These are phyloP conservation scores for Spinacia oleracea DNA, from an alignment of 179 eudicot species.

Conservation along the genomic window DNA sequence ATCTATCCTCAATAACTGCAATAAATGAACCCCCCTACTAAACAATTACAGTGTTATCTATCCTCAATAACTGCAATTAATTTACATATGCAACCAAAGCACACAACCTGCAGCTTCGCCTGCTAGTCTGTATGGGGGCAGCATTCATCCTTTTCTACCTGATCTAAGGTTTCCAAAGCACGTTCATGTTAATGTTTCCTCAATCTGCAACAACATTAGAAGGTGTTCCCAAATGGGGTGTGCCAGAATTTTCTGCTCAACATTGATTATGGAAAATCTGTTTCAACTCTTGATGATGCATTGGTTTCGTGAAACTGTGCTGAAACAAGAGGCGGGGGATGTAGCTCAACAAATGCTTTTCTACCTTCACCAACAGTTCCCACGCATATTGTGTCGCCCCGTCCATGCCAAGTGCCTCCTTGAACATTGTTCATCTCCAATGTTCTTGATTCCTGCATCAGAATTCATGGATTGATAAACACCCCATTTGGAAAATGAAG, in stretches of 20 bases:
- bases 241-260: constrained; percentile 19
- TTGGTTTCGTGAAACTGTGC: constrained; percentile 35
- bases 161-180: background rate
- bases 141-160: background rate
- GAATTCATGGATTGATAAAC: background rate
- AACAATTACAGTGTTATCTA: too few relatives aligned
- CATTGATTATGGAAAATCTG: constrained; percentile 10
- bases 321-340: constrained; percentile 55
- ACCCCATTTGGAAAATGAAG: background rate
- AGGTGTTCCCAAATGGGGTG: background rate
- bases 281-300: constrained; percentile 7
- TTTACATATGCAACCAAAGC: background rate
- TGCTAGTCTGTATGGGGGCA: background rate
- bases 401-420: constrained; percentile 91
- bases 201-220: background rate
- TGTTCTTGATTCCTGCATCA: constrained; percentile 76
- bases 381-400: constrained; percentile 86
- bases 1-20: too few relatives aligned
- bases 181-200: background rate
- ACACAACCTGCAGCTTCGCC: background rate
- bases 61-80: too few relatives aligned
- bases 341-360: constrained; percentile 53
- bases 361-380: constrained; percentile 56
- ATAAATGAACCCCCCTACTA: too few relatives aligned
- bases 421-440: constrained; percentile 94